phyloP scores from a whole-genome alignment of 225 moss, liverwort and hornwort species.

The Pseudoscleropodium purum region DNA sequence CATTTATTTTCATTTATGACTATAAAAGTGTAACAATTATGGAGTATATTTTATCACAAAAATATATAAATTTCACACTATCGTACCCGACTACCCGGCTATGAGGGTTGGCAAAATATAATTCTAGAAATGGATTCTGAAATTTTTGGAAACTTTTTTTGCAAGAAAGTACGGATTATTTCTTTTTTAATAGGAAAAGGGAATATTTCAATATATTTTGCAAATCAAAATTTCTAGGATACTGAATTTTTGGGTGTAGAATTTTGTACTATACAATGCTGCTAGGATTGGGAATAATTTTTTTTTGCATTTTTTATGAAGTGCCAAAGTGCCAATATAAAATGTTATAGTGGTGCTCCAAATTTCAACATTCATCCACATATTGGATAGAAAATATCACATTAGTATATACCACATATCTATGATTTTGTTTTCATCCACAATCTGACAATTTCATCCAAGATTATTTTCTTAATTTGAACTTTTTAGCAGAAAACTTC shows the following conservation, averaged over 20 bases:
- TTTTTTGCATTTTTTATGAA: too few species aligned
- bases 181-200: background rate
- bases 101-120: background rate
- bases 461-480: too few species aligned
- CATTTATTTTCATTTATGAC: background rate
- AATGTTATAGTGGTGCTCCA: too few species aligned
- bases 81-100: rapidly evolving
- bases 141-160: background rate
- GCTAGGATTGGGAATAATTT: background rate
- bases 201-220: background rate
- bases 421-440: too few species aligned
- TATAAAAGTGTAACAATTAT: background rate
- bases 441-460: too few species aligned
- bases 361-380: too few species aligned
- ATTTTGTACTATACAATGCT: background rate
- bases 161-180: background rate
- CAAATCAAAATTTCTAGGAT: background rate
- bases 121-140: background rate
- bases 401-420: too few species aligned
- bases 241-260: background rate
- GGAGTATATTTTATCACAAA: background rate
- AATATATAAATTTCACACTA: background rate
- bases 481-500: too few species aligned
- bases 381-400: too few species aligned
- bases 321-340: too few species aligned